Evolutionary conservation across 2,329 filamentous ascomycete genomes (phyloP).

Genomic region (Ophiostoma fasciatum): DNA sequence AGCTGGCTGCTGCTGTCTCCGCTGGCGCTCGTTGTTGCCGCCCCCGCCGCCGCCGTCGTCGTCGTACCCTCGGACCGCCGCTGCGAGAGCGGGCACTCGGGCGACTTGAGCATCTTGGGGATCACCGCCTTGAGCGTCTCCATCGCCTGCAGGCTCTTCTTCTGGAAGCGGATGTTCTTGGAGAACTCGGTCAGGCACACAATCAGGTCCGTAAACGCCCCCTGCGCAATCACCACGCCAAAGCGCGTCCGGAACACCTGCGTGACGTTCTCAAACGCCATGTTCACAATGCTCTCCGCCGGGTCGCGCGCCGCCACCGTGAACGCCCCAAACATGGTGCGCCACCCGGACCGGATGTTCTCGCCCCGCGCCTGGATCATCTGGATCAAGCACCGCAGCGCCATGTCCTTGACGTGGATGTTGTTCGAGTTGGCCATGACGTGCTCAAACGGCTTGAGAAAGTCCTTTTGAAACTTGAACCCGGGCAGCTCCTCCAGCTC

Average conservation of each 20-base stretch:
- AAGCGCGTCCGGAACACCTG: slow-evolving; percentile 94
- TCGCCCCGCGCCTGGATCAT: slow-evolving; percentile 97
- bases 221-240: slow-evolving; percentile 88
- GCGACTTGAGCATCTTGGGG: slow-evolving; percentile 85
- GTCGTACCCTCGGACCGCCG: slow-evolving; percentile 18
- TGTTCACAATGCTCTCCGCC: slow-evolving; percentile 88
- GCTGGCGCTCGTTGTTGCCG: background rate
- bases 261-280: slow-evolving; percentile 92
- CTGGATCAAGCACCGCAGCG: slow-evolving; percentile 86
- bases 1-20: slow-evolving; percentile 20
- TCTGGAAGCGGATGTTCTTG: slow-evolving; percentile 97
- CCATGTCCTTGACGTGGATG: slow-evolving; percentile 93
- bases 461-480: slow-evolving; percentile 99
- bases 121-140: slow-evolving; percentile 90
- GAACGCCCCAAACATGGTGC: slow-evolving; percentile 98
- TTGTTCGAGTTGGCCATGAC: slow-evolving; percentile 88
- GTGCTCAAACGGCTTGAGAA: slow-evolving; percentile 95
- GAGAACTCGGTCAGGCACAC: slow-evolving; percentile 97
- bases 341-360: slow-evolving; percentile 95
- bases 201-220: slow-evolving; percentile 89
- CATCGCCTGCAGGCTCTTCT: slow-evolving; percentile 92
- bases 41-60: slow-evolving; percentile 12
- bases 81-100: slow-evolving; percentile 80
- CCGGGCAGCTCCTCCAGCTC: slow-evolving; percentile 94
- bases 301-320: slow-evolving; percentile 87